Evolutionary conservation across 2,329 filamentous ascomycete genomes (phyloP).

Genomic region (Emmonsiellopsis sp.): DNA sequence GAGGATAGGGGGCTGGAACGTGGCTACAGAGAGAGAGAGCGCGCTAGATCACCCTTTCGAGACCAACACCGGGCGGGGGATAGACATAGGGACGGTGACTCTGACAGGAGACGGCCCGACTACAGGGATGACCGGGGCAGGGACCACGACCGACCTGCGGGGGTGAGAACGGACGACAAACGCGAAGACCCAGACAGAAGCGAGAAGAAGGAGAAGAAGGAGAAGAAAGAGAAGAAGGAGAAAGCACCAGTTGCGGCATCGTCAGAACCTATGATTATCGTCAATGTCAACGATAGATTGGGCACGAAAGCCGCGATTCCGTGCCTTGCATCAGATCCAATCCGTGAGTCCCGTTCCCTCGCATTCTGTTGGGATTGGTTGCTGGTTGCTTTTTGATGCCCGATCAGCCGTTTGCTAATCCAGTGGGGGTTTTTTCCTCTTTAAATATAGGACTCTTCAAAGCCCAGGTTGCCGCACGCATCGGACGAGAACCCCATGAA

Average conservation of each 20-base stretch:
- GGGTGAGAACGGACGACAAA: constrained; percentile 14
- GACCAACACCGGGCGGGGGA: constrained; percentile 20
- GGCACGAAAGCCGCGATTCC: constrained; percentile 94
- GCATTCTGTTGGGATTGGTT: constrained; percentile 1
- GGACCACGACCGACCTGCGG: constrained; percentile 14
- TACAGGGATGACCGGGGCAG: constrained; percentile 13
- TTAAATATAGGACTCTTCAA: constrained; percentile 59
- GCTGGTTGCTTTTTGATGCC: background rate
- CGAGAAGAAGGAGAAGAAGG: constrained; percentile 33
- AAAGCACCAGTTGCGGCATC: constrained; percentile 25
- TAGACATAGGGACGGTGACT: constrained; percentile 14
- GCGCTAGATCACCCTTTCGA: constrained; percentile 29
- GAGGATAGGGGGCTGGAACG: constrained; percentile 42
- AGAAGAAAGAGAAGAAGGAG: constrained; percentile 29
- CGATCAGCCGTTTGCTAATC: constrained; percentile 5
- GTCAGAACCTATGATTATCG: constrained; percentile 79
- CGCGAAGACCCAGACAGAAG: constrained; percentile 22
- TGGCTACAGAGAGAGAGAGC: constrained; percentile 37
- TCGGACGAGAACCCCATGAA: constrained; percentile 81
- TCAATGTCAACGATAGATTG: constrained; percentile 88
- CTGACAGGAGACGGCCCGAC: constrained; percentile 17
- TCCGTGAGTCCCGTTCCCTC: constrained; percentile 39
- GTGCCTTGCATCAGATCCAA: constrained; percentile 72
- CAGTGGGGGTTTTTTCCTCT: constrained; percentile 1
- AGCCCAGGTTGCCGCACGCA: constrained; percentile 78